Percentiles rank a stretch among this genome's conserved stretches.
These are phyloP conservation scores for Xerocomellus amylosporus DNA, from an alignment of 768 basidiomycete genomes.

Conservation along the genomic window DNA sequence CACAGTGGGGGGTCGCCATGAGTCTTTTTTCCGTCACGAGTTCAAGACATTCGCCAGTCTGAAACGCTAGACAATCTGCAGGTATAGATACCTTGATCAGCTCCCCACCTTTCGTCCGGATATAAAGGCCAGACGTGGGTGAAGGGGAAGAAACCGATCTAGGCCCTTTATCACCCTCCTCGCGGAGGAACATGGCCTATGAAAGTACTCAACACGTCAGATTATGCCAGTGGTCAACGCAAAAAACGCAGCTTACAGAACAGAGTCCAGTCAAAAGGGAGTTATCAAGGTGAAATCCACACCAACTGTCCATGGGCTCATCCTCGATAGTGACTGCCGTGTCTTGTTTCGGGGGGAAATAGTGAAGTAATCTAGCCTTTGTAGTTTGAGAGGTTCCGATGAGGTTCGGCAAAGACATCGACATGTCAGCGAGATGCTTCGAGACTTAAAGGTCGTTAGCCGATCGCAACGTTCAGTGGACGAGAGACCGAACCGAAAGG, in stretches of 20 bases:
- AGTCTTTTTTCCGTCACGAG: slow-evolving; percentile 79
- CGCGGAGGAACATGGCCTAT: slow-evolving; percentile 81
- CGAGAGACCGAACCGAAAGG: slow-evolving; percentile 64
- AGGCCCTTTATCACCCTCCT: slow-evolving; percentile 41
- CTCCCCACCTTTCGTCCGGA: slow-evolving; percentile 76
- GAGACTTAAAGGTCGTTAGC: slow-evolving; percentile 45
- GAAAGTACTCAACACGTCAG: slow-evolving; percentile 5
- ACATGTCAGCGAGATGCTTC: slow-evolving; percentile 57
- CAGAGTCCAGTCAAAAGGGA: slow-evolving; percentile 90
- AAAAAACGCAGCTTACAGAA: slow-evolving; percentile 49
- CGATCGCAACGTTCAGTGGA: background rate
- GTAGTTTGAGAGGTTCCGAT: slow-evolving; percentile 77
- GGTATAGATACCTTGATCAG: slow-evolving; percentile 87
- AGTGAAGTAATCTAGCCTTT: slow-evolving; percentile 94
- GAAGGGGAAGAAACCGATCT: slow-evolving; percentile 63
- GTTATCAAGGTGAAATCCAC: slow-evolving; percentile 95
- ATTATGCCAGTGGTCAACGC: background rate
- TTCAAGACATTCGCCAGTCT: slow-evolving; percentile 95
- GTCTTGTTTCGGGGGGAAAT: slow-evolving; percentile 71
- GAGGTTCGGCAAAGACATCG: slow-evolving; percentile 65
- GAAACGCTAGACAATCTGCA: slow-evolving; percentile 82
- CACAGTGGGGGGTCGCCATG: slow-evolving; percentile 93
- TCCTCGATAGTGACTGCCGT: slow-evolving; percentile 42
- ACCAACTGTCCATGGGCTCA: slow-evolving; percentile 82
- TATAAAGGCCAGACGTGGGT: slow-evolving; percentile 82